These are phyloP conservation scores for Cephalotrichum gorgonifer DNA, from an alignment of 2,329 filamentous ascomycete species.

Conservation along the genomic window DNA sequence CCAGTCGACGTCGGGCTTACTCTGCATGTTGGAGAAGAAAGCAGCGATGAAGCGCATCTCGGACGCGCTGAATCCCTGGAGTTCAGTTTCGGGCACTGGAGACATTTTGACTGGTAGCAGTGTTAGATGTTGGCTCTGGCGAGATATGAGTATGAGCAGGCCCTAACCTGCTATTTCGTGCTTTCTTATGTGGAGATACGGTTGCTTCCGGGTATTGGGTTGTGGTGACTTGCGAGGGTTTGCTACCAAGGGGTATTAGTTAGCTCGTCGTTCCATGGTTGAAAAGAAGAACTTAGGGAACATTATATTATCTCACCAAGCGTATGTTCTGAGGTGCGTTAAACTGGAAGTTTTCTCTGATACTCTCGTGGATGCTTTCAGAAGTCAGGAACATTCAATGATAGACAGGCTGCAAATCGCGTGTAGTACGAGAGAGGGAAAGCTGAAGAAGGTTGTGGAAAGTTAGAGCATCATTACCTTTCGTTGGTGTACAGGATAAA, in stretches of 20 bases:
- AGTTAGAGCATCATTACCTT: no score
- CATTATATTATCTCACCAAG: no score
- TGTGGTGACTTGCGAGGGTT: not conserved
- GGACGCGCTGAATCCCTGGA: conserved; percentile 16
- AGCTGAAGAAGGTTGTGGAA: no score
- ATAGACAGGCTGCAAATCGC: no score
- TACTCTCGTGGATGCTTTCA: no score
- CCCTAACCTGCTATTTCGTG: not conserved
- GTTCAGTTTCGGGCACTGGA: not conserved
- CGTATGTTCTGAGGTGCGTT: not conserved
- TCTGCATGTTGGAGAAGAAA: conserved; percentile 29
- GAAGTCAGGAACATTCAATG: no score
- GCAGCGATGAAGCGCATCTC: conserved; percentile 16
- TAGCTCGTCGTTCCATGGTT: not conserved
- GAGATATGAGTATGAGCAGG: not conserved
- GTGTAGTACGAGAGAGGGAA: no score
- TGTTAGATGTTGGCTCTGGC: not conserved
- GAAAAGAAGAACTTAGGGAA: not conserved
- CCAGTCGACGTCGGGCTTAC: conserved; percentile 30
- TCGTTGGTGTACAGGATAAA: no score
- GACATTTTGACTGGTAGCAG: not conserved
- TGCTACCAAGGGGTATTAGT: not conserved
- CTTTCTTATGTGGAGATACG: not conserved
- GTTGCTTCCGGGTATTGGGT: not conserved
- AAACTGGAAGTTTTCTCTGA: no score